These are phyloP conservation scores for Melampsora larici-populina DNA, from an alignment of 1,284 basidiomycete genomes.

Conservation along the genomic window DNA sequence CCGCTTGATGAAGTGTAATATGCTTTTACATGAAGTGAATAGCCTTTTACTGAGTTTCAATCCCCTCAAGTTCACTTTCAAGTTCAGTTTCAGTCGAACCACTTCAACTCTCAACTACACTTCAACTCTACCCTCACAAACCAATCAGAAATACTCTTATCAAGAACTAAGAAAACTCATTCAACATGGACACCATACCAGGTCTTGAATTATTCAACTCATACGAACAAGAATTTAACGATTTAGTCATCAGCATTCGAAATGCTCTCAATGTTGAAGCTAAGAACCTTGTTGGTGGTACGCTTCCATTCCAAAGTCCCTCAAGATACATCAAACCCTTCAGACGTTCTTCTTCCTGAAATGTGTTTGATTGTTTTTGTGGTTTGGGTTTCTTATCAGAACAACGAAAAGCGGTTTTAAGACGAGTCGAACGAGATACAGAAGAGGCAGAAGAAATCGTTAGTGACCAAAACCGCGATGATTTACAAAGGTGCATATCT, in stretches of 20 bases:
- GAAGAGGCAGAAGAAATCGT: constrained; percentile 99
- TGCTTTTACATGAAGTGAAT: too few relatives aligned
- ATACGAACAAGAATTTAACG: constrained; percentile 42
- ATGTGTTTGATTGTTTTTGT: background rate
- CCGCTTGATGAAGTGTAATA: too few relatives aligned
- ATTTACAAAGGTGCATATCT: too few relatives aligned
- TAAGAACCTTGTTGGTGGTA: constrained; percentile 39
- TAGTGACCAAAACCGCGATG: constrained; percentile 47
- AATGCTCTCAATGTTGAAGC: constrained; percentile 26
- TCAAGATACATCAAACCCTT: background rate
- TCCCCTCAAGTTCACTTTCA: too few relatives aligned
- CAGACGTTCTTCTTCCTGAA: background rate
- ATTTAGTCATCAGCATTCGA: constrained; percentile 34
- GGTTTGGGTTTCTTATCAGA: constrained; percentile 59
- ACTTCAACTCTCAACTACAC: too few relatives aligned
- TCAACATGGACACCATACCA: constrained; percentile 26
- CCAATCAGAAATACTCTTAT: too few relatives aligned
- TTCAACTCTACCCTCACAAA: too few relatives aligned
- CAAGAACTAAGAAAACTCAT: too few relatives aligned
- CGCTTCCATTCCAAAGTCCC: background rate
- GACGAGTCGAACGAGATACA: constrained; percentile 87
- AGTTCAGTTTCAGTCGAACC: too few relatives aligned
- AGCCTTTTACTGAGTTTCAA: too few relatives aligned
- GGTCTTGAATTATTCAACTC: constrained; percentile 41
- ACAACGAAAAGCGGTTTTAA: constrained; percentile 73